phyloP scores from a whole-genome alignment of 176 grass and related monocot species.

The Cenchrus purpureus region DNA sequence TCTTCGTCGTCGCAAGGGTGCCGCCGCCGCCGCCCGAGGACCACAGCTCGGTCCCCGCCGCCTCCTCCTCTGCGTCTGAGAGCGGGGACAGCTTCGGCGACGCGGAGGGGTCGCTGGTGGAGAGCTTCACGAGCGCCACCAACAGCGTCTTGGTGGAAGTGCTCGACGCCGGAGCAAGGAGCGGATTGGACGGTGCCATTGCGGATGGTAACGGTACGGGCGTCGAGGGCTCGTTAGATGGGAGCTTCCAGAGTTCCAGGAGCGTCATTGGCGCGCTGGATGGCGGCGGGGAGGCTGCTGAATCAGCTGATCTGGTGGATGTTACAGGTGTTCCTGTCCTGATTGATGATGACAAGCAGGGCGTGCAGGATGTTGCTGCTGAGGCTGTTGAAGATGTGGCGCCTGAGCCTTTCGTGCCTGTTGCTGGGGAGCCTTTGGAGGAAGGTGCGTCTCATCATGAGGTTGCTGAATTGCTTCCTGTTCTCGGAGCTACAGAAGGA shows the following conservation, averaged over 20 bases:
- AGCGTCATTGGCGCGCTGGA: conserved; percentile 13
- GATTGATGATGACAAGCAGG: not conserved
- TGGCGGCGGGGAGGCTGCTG: conserved; percentile 5
- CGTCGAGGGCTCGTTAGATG: conserved; percentile 23
- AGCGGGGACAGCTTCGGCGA: conserved; percentile 20
- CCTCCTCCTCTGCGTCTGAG: not conserved
- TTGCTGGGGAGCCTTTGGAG: conserved; percentile 19
- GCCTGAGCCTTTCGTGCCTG: not conserved
- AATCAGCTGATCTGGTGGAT: conserved; percentile 2
- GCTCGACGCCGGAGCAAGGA: conserved; percentile 2
- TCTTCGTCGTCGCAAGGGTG: conserved; percentile 53
- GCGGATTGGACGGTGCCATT: conserved; percentile 20
- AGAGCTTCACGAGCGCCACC: conserved; percentile 4
- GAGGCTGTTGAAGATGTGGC: not conserved
- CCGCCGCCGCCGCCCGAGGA: not conserved
- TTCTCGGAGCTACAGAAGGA: not conserved
- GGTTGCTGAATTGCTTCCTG: conserved; percentile 4
- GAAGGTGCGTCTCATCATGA: not conserved
- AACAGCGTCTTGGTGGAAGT: conserved; percentile 5
- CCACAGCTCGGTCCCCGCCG: not conserved
- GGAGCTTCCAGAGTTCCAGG: conserved; percentile 37
- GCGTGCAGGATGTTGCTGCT: not conserved
- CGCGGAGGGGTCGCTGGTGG: conserved; percentile 13
- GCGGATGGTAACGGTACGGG: not conserved
- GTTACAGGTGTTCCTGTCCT: not conserved